A percentile compares a stretch with the other conserved stretches of the same genome.
These are phyloP conservation scores for Neofusicoccum ribis DNA, from an alignment of 2,329 filamentous ascomycete genomes.

Conservation along the genomic window DNA sequence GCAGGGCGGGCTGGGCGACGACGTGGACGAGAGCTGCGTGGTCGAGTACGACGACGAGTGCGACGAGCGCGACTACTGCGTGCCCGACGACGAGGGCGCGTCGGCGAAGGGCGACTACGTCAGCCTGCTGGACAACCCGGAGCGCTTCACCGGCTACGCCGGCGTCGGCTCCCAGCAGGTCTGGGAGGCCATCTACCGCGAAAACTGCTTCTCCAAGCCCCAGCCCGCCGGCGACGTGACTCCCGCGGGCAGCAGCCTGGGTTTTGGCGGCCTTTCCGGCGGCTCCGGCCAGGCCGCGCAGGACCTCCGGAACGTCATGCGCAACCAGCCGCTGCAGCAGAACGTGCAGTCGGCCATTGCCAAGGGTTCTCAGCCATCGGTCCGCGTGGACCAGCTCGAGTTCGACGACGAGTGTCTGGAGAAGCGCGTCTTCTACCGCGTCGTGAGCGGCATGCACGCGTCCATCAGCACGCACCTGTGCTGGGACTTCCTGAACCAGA, in stretches of 20 bases:
- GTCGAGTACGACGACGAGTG: constrained; percentile 97
- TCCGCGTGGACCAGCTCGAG: constrained; percentile 67
- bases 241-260: constrained; percentile 44
- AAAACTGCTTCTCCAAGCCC: constrained; percentile 82
- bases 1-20: constrained; percentile 77
- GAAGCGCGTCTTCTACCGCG: constrained; percentile 96
- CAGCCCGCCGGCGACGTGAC: constrained; percentile 33
- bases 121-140: constrained; percentile 87
- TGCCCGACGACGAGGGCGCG: constrained; percentile 89
- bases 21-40: constrained; percentile 92
- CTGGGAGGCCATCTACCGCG: constrained; percentile 94
- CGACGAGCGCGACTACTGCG: constrained; percentile 94
- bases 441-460: constrained; percentile 96
- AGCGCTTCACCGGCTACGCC: constrained; percentile 91
- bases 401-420: constrained; percentile 91
- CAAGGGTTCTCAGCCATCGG: constrained; percentile 51
- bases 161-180: constrained; percentile 84
- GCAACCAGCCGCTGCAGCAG: constrained; percentile 61
- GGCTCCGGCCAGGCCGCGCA: constrained; percentile 56
- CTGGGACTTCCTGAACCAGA: constrained; percentile 94
- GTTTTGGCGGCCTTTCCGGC: constrained; percentile 28
- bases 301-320: constrained; percentile 62
- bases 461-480: constrained; percentile 96
- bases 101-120: constrained; percentile 93
- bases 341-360: constrained; percentile 59